Conservation (phyloP, 2,329 filamentous ascomycete species). For the Pseudogymnoascus sp. region DNA sequence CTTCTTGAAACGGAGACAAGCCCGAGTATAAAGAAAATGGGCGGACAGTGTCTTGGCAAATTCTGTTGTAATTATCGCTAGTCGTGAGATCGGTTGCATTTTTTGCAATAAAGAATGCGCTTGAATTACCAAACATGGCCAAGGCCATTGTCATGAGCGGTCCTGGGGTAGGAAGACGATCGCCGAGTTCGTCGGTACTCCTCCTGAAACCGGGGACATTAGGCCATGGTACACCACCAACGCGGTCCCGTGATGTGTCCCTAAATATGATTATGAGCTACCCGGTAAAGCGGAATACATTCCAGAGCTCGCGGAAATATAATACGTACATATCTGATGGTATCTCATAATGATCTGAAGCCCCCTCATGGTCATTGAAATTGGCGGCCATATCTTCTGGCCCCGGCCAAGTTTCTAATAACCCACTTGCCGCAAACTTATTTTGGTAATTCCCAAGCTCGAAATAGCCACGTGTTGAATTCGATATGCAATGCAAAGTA, state of each 20-base stretch:
- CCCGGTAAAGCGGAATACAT: not conserved
- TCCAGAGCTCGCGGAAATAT: not conserved
- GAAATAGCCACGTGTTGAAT: not conserved
- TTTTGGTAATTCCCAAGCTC: not conserved
- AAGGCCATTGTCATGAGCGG: not conserved
- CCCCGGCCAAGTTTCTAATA: not conserved
- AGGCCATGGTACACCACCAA: not conserved
- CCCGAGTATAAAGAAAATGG: not conserved
- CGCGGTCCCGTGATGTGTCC: not conserved
- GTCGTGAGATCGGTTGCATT: not conserved
- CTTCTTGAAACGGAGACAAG: not conserved
- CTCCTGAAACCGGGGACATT: not conserved
- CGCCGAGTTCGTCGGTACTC: not conserved
- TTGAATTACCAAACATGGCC: not conserved
- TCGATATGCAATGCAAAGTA: not conserved
- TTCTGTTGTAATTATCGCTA: not conserved
- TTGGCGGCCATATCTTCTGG: not conserved
- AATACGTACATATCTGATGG: not conserved
- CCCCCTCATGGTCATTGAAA: not conserved
- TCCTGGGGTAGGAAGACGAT: not conserved
- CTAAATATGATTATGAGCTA: not conserved
- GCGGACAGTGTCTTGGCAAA: not conserved
- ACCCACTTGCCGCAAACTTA: not conserved
- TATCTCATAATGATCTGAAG: not conserved
- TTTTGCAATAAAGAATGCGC: not conserved